A percentile compares a stretch with the other conserved stretches of the same genome.
These are phyloP conservation scores for Marvania coccoides DNA, from an alignment of 139 green algal genomes.

Conservation along the genomic window DNA sequence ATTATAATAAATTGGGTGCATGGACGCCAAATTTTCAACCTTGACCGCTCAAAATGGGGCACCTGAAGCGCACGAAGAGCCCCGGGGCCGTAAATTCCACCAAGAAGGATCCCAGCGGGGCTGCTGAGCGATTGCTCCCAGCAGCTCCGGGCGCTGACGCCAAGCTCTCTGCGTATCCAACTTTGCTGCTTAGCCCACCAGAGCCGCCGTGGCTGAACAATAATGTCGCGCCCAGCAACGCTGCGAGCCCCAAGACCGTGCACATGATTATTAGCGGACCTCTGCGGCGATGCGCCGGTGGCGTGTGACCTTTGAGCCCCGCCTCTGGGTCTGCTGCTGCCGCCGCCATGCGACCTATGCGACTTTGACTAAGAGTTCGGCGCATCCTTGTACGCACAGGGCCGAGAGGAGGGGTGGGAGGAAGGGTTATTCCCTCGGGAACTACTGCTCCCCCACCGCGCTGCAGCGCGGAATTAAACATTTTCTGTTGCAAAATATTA, in stretches of 20 bases:
- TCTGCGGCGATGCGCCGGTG: not conserved
- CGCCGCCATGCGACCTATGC: not conserved
- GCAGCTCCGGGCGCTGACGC: no score
- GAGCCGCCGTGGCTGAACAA: not conserved
- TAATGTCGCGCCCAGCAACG: not conserved
- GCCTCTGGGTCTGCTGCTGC: not conserved
- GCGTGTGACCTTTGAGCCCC: not conserved
- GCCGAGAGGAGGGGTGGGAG: not conserved
- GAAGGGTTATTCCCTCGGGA: not conserved
- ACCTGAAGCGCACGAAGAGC: not conserved
- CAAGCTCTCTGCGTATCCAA: no score
- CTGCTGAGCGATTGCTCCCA: no score
- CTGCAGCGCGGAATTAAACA: not conserved
- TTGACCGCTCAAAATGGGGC: not conserved
- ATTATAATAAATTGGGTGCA: not conserved
- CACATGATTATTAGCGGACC: not conserved
- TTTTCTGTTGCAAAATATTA: not conserved
- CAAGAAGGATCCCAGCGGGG: no score
- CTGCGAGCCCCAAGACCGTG: not conserved
- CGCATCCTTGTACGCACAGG: not conserved
- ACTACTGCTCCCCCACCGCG: not conserved
- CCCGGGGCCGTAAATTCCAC: conserved; percentile 6
- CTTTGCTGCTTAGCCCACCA: no score
- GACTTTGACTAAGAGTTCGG: not conserved
- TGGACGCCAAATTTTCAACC: not conserved